A percentile compares a stretch with the other conserved stretches of the same genome.
These are phyloP conservation scores for Syzygium aromaticum DNA, from an alignment of 345 rosid genomes.

Conservation along the genomic window DNA sequence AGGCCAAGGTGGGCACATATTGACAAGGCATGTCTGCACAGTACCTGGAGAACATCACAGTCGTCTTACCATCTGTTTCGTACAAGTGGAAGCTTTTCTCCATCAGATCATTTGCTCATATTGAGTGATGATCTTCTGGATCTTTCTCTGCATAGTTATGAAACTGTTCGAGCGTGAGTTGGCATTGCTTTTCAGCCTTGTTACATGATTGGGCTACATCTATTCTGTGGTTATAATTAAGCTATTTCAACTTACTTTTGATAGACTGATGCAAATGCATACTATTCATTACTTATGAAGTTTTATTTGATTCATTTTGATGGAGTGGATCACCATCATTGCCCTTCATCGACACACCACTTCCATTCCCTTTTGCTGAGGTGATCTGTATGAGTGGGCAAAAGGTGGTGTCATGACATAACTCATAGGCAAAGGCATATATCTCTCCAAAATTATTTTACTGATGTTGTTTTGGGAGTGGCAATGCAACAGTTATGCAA, in stretches of 20 bases:
- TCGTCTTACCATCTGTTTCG: constrained; percentile 88
- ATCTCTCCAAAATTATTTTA: neutral
- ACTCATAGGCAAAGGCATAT: neutral
- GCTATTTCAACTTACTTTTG: neutral
- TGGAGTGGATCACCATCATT: neutral
- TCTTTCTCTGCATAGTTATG: constrained; percentile 87
- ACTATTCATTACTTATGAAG: neutral
- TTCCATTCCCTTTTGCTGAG: neutral
- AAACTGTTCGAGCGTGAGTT: constrained; percentile 92
- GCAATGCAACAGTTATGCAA: neutral
- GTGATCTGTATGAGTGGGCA: neutral
- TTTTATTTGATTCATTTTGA: neutral
- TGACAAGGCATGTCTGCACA: constrained; percentile 95
- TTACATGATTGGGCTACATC: neutral
- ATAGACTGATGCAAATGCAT: neutral
- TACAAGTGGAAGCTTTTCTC: constrained; percentile 60
- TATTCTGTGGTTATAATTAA: neutral
- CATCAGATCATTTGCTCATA: constrained; percentile 57
- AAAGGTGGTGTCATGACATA: neutral
- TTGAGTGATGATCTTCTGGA: constrained; percentile 81
- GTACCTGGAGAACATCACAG: constrained; percentile 94
- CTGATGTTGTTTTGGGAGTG: neutral
- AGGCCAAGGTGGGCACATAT: constrained; percentile 99
- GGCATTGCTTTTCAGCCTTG: constrained; percentile 3
- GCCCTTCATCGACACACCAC: neutral